These are phyloP conservation scores for Adansonia digitata DNA, from an alignment of 345 rosid species.

Conservation along the genomic window DNA sequence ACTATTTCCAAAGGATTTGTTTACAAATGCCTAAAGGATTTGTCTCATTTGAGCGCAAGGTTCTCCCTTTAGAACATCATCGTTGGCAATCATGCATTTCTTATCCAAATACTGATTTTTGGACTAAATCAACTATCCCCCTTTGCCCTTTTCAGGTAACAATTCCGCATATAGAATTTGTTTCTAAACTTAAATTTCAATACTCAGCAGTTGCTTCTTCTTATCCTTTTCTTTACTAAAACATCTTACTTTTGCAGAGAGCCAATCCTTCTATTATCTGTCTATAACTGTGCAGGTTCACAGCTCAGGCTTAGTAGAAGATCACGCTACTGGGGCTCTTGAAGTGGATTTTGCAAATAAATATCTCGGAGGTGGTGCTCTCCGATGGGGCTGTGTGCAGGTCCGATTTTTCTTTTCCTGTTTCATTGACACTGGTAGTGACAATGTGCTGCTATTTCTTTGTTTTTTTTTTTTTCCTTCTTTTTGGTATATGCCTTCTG, in stretches of 20 bases:
- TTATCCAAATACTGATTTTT: conserved; percentile 53
- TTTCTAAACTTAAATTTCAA: background rate
- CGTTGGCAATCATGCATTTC: conserved; percentile 15
- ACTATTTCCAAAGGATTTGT: conserved; percentile 78
- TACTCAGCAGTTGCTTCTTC: background rate
- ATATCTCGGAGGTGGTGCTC: conserved; percentile 91
- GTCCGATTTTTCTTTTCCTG: conserved; percentile 21
- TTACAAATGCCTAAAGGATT: conserved; percentile 50
- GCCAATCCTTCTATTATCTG: background rate
- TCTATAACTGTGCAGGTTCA: conserved; percentile 37
- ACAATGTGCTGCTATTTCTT: background rate
- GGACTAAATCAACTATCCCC: conserved; percentile 56
- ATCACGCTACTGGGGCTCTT: conserved; percentile 53
- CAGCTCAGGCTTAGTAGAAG: conserved; percentile 67
- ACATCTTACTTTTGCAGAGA: background rate
- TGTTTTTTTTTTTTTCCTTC: background rate
- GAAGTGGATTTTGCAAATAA: conserved; percentile 92
- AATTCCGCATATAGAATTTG: background rate
- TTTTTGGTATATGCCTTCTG: background rate
- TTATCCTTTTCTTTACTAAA: background rate
- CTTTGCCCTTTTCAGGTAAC: conserved; percentile 78
- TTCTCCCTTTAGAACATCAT: conserved; percentile 45
- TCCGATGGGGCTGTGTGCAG: conserved; percentile 85
- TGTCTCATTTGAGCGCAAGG: conserved; percentile 85
- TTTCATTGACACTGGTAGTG: background rate